Evolutionary conservation across 2,329 filamentous ascomycete genomes (phyloP), one percentile per base, ranked within the genome.

Genomic region (Tolypocladium cylindrosporum): DNA sequence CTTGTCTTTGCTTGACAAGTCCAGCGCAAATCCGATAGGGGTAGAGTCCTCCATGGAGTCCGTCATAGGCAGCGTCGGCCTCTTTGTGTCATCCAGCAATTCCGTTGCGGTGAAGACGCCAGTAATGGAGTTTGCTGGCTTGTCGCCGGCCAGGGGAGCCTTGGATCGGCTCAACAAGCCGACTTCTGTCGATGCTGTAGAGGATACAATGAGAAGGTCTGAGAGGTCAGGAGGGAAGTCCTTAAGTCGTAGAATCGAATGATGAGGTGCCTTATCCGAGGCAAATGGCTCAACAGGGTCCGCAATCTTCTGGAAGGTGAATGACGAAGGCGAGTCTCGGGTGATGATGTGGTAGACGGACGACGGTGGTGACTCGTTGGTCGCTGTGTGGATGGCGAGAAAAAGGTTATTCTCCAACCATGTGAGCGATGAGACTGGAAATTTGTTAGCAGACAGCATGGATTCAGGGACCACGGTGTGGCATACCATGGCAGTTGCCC

Each of bases 401-500:
- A 97, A 95, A 2, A 93, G 76, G 65, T 95, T 77, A 64, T 94
- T 96, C 67, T 94, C 89, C 24, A 97, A 80, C 94, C 95, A 99
- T 42, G 82, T 81, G 45, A 99, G 79, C 19, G 88, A 88, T 4
- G 91, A 90, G 3, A 95, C 90, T 87, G 37, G 8, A 9, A 1
- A 31, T 24, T 27, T 27, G 37, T 58, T 24, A 58, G 57, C 31
- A 53, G 11, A 14, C 16, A 21, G 16, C 27, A 45, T 21, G 10
- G 5, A 34, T 11, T 7, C 27, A 2, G 53, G 37, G 16, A 8
- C 51, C 13, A 31, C n/a, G n/a, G 34, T 45, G 14, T 41, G 74
- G 13, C 82, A 70, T 78, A 90, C 88, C 84, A 72, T 90, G 85
- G 67, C 83, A 85, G 78, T 83, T 64, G 69, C 76, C 79, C 9